These are phyloP conservation scores for Flammula alnicola DNA, from an alignment of 1,284 basidiomycete genomes.

Conservation along the genomic window DNA sequence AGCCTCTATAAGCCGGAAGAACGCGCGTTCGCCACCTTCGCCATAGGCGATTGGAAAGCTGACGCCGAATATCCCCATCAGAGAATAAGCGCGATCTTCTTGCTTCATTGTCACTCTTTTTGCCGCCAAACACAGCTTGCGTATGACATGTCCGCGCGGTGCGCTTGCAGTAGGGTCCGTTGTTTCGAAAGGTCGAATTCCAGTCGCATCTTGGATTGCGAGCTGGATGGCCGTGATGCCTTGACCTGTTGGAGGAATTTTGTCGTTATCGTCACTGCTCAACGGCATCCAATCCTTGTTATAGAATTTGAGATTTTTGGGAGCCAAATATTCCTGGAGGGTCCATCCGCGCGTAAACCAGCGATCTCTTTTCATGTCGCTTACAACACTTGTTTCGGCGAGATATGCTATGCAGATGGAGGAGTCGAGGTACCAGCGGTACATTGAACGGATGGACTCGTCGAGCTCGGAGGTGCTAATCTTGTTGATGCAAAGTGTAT, in stretches of 20 bases:
- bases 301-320: constrained; percentile 10
- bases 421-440: constrained; percentile 15
- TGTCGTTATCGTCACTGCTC: constrained; percentile 9
- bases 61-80: constrained; percentile 18
- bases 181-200: constrained; percentile 1
- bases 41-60: constrained; percentile 19
- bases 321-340: constrained; percentile 13
- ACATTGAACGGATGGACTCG: constrained; percentile 19
- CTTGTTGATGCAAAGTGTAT: constrained; percentile 17
- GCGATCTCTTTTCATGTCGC: constrained; percentile 11
- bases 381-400: constrained; percentile 7
- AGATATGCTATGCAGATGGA: constrained; percentile 12
- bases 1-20: constrained; percentile 14
- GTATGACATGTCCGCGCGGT: not conserved
- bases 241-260: not conserved
- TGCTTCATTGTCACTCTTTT: constrained; percentile 9
- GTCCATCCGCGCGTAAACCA: constrained; percentile 20
- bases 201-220: constrained; percentile 3
- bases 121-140: constrained; percentile 15
- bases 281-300: constrained; percentile 4
- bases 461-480: constrained; percentile 16
- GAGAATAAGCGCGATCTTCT: constrained; percentile 16
- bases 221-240: not conserved
- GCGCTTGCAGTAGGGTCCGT: not conserved
- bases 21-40: constrained; percentile 14